These are phyloP conservation scores for Cladosporium austrohemisphaericum DNA, from an alignment of 2,329 filamentous ascomycete genomes.

Conservation along the genomic window DNA sequence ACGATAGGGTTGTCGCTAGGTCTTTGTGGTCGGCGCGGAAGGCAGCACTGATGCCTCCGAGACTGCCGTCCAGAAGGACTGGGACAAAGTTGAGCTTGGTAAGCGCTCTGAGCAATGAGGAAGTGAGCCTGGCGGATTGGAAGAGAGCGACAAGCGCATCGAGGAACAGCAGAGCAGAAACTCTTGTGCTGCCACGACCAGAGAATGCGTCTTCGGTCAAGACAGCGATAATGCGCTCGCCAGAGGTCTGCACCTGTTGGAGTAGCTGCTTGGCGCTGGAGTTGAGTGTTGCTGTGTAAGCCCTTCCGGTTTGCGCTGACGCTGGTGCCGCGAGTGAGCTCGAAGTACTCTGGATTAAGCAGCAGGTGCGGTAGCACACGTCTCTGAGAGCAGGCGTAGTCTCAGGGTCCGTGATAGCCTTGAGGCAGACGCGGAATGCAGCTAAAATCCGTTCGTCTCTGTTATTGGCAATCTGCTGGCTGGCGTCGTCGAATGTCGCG, in stretches of 20 bases:
- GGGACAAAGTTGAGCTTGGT: constrained; percentile 86
- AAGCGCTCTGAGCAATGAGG: constrained; percentile 72
- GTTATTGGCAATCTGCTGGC: constrained; percentile 48
- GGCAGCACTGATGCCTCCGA: constrained; percentile 73
- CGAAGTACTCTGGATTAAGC: constrained; percentile 36
- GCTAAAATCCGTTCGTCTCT: constrained; percentile 83
- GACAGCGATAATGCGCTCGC: constrained; percentile 76
- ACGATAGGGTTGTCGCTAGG: constrained; percentile 53
- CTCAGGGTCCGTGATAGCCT: constrained; percentile 71
- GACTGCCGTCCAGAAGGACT: constrained; percentile 80
- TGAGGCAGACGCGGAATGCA: constrained; percentile 81
- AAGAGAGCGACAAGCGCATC: constrained; percentile 72
- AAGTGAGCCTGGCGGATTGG: constrained; percentile 62
- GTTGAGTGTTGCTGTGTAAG: constrained; percentile 16
- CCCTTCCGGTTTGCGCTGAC: constrained; percentile 12
- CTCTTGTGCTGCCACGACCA: constrained; percentile 75
- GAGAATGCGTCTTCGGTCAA: constrained; percentile 91
- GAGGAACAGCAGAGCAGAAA: constrained; percentile 81
- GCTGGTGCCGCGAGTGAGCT: neutral
- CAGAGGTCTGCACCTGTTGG: constrained; percentile 72
- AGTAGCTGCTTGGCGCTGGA: constrained; percentile 36
- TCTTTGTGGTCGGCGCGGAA: constrained; percentile 44
- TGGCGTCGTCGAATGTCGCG: constrained; percentile 47
- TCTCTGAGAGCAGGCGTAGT: constrained; percentile 70
- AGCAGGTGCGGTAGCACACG: constrained; percentile 87